Base-by-base conservation (phyloP, 345 rosid species). In the Eucalyptus paniculata region DNA sequence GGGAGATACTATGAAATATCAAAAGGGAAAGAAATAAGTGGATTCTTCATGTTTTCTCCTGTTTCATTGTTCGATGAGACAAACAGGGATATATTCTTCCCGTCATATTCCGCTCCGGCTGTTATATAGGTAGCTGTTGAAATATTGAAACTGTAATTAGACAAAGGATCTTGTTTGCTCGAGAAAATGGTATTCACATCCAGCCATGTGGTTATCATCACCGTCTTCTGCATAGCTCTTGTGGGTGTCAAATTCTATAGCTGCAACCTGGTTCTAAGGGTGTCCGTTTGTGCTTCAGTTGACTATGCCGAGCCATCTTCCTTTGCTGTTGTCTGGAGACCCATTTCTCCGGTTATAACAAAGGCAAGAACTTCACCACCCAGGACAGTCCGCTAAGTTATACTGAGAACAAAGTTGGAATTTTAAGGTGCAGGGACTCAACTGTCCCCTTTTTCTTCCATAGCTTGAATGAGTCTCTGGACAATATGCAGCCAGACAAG, bases 331-430 rank as follows among this genome's bases (percentile, higher is more conserved):
- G 3, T 19, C 47, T 3, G 96, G 97, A 91, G 92, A 28, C 15
- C 4, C 7, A 4, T 7, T 58, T 91, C 58, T 1, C 85, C 91
- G 16, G 97, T 89, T 85, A 97, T 47, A 60, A 96, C 87, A 87
- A 97, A 96, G 53, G 98, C 96, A 88, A 97, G 60, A 51, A 97
- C 98, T 89, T 97, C 99, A 2, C 98, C 97, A 3, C 96, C 94
- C 0, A 92, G 92, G 81, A 10, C 8, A 7, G 96, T 94, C 86
- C 30, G 88, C 62, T 87, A 90, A 11, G 0, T 5, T 88, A 97
- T 96, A 54, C 92, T 94, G 19, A 96, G 88, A 3, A 91, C 93
- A 87, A 97, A 97, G 32, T 94, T 93, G 9, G 98, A 90, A 50
- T 89, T 92, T 90, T 95, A 96, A 77, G 92, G 62, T 30, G 97